Conservation (phyloP, 345 rosid genomes). For the Bruguiera parviflora region DNA sequence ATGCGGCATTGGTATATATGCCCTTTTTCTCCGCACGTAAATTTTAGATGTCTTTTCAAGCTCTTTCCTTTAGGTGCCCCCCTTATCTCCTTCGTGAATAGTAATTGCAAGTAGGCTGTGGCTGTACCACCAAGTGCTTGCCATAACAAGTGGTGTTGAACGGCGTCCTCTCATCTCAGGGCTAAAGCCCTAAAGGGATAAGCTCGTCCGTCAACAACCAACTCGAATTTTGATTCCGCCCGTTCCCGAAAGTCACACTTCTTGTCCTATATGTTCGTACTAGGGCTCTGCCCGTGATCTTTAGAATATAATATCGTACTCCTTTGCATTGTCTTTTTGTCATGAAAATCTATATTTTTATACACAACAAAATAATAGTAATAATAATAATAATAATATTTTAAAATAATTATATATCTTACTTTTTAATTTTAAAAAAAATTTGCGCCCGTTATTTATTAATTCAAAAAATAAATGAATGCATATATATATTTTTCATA, state of each 20-base stretch:
- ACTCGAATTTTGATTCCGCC: slow-evolving; percentile 22
- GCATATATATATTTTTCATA: too few relatives aligned
- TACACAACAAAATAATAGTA: too few relatives aligned
- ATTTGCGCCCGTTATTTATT: too few relatives aligned
- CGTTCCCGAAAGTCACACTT: slow-evolving; percentile 31
- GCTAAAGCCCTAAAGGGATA: neutral
- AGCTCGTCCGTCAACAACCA: slow-evolving; percentile 6
- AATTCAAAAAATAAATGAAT: too few relatives aligned
- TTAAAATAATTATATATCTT: too few relatives aligned
- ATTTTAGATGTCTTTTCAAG: neutral
- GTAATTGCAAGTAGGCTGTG: slow-evolving; percentile 8
- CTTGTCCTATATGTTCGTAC: neutral
- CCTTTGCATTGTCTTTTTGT: too few relatives aligned
- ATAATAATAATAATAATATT: too few relatives aligned
- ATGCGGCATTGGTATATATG: neutral
- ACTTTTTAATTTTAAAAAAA: too few relatives aligned
- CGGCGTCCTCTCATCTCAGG: slow-evolving; percentile 12
- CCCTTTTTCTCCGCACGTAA: neutral
- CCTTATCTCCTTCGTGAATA: neutral
- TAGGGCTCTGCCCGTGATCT: too few relatives aligned
- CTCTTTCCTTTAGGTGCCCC: neutral
- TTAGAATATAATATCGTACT: too few relatives aligned
- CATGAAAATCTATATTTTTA: too few relatives aligned
- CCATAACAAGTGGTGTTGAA: slow-evolving; percentile 20
- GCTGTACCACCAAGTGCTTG: slow-evolving; percentile 19